Percentiles rank a stretch among this genome's conserved stretches.
These are phyloP conservation scores for Favolaschia claudopus DNA, from an alignment of 768 basidiomycete species.

Conservation along the genomic window DNA sequence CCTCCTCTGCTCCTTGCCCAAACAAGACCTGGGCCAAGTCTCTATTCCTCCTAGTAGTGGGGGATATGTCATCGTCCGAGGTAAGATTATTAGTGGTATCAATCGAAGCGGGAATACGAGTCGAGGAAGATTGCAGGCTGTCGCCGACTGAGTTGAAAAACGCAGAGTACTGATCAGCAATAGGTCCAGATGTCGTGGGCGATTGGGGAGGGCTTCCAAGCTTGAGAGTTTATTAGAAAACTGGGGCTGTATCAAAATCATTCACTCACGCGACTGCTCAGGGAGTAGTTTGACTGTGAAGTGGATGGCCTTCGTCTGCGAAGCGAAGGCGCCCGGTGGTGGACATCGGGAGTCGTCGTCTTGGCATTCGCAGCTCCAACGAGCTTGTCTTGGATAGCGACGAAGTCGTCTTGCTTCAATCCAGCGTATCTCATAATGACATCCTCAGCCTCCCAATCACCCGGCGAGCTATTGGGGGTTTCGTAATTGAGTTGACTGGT, in stretches of 20 bases:
- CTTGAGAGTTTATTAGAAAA: constrained; percentile 43
- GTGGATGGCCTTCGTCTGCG: constrained; percentile 80
- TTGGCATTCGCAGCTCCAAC: constrained; percentile 69
- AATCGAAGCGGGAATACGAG: constrained; percentile 24
- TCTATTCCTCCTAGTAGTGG: constrained; percentile 67
- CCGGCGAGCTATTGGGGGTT: constrained; percentile 57
- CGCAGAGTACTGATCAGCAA: constrained; percentile 61
- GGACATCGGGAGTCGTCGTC: constrained; percentile 61
- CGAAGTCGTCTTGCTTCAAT: constrained; percentile 73
- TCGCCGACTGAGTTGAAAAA: constrained; percentile 70
- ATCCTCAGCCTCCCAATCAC: constrained; percentile 70
- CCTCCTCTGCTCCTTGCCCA: constrained; percentile 51
- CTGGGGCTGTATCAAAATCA: constrained; percentile 12
- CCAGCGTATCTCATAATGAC: constrained; percentile 72
- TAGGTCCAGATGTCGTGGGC: constrained; percentile 39
- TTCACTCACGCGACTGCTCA: constrained; percentile 55
- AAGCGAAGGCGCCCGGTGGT: constrained; percentile 73
- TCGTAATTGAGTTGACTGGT: constrained; percentile 56
- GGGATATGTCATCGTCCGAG: constrained; percentile 48
- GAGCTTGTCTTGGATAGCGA: constrained; percentile 78
- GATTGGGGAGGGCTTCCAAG: constrained; percentile 65
- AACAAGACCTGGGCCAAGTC: constrained; percentile 83
- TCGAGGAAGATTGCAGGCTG: constrained; percentile 51
- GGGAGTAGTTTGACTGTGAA: constrained; percentile 81
- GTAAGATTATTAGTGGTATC: constrained; percentile 21